Evolutionary conservation across 768 basidiomycete genomes (phyloP).

Genomic region (Agaricus blazei): DNA sequence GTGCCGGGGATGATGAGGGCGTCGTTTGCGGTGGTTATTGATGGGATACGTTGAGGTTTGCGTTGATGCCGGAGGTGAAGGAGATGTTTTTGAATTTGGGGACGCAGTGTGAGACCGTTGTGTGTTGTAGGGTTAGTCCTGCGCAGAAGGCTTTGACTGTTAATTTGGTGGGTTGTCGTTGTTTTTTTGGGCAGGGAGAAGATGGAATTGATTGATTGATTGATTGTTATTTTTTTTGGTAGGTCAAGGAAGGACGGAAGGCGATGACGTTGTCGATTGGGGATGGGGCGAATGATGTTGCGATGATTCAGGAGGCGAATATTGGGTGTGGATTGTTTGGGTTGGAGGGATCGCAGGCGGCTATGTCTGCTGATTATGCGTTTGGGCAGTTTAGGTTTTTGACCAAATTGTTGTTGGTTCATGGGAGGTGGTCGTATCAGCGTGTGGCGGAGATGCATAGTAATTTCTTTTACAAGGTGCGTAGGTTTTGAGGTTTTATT

Average conservation of each 20-base stretch:
- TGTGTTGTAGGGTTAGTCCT: conserved; percentile 96
- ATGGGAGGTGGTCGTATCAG: conserved; percentile 96
- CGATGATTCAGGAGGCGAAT: conserved; percentile 99
- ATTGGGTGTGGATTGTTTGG: conserved; percentile 93
- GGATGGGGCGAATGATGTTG: conserved; percentile 96
- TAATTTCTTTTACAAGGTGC: conserved; percentile 97
- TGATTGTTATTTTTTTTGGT: conserved; percentile 7
- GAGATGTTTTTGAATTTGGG: conserved; percentile 85
- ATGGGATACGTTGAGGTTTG: conserved; percentile 90
- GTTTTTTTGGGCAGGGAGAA: background rate
- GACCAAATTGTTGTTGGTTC: conserved; percentile 86
- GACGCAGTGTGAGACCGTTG: conserved; percentile 96
- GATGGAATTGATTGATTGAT: background rate
- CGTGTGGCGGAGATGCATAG: conserved; percentile 95
- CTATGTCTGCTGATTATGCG: conserved; percentile 98
- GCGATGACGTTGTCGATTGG: conserved; percentile 98
- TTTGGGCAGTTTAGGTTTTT: conserved; percentile 96
- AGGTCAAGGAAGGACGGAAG: conserved; percentile 94
- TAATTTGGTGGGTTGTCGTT: conserved; percentile 57
- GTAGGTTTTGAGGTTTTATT: no score
- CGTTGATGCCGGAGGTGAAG: conserved; percentile 73
- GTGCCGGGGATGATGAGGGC: conserved; percentile 52
- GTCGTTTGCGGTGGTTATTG: conserved; percentile 92
- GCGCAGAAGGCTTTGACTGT: conserved; percentile 98
- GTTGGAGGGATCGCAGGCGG: conserved; percentile 94